These are phyloP conservation scores for Blastocystis sp. DNA, from an alignment of 352 stramenopile genomes.

Conservation along the genomic window DNA sequence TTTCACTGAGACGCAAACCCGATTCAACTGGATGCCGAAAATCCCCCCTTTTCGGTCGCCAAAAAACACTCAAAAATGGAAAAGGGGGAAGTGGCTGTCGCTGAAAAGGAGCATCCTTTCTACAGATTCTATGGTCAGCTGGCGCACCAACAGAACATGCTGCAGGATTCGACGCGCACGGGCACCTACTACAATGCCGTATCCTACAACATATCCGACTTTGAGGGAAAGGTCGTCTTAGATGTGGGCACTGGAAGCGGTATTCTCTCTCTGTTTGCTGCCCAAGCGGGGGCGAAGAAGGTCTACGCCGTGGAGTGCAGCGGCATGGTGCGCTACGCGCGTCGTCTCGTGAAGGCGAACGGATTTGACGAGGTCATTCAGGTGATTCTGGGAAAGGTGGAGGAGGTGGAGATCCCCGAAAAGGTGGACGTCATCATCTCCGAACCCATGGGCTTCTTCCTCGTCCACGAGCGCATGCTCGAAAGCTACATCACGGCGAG, in stretches of 20 bases:
- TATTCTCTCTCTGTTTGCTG: slow-evolving; percentile 97
- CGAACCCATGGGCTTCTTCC: slow-evolving; percentile 99
- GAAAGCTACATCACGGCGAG: slow-evolving; percentile 93
- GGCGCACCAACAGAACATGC: slow-evolving; percentile 99
- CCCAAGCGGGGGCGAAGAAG: slow-evolving; percentile 92
- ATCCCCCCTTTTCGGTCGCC: not conserved
- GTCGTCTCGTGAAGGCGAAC: slow-evolving; percentile 90
- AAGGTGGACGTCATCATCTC: slow-evolving; percentile 97
- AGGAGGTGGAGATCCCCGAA: slow-evolving; percentile 92
- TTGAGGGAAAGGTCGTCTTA: slow-evolving; percentile 95
- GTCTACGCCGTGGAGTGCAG: slow-evolving; percentile 94
- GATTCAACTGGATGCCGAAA: not conserved
- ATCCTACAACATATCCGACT: slow-evolving; percentile 90
- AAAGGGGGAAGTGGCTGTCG: slow-evolving; percentile 60
- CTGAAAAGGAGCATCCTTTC: slow-evolving; percentile 82
- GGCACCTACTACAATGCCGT: slow-evolving; percentile 97
- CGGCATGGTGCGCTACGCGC: slow-evolving; percentile 94
- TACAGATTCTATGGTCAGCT: slow-evolving; percentile 91
- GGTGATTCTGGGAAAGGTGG: slow-evolving; percentile 95
- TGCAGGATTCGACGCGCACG: slow-evolving; percentile 97
- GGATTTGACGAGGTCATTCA: slow-evolving; percentile 91
- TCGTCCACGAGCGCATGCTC: slow-evolving; percentile 98
- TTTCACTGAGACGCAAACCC: not conserved
- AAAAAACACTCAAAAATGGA: slow-evolving; percentile 42
- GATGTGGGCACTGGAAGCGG: slow-evolving; percentile 97